Conservation (phyloP, 208 protist species). For the Wallacemonas collosoma region DNA sequence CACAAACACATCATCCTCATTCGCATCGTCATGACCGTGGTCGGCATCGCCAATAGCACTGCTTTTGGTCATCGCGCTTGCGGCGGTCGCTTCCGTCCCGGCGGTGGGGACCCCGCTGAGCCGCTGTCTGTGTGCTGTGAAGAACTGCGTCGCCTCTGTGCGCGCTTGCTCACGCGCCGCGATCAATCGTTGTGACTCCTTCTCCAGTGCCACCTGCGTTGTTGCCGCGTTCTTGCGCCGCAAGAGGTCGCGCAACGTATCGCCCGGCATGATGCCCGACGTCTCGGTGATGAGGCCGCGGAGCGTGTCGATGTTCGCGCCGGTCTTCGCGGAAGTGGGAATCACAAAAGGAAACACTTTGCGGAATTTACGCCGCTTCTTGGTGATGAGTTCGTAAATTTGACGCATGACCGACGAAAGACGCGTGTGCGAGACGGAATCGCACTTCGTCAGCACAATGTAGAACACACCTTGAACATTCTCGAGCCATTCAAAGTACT, state of each 20-base stretch:
- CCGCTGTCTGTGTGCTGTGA: conserved; percentile 16
- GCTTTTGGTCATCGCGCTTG: not conserved
- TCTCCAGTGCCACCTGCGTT: conserved; percentile 50
- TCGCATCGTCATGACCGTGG: conserved; percentile 1
- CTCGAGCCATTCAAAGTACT: conserved; percentile 89
- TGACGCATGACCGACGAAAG: conserved; percentile 89
- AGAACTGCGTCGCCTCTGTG: conserved; percentile 45
- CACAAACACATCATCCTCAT: conserved; percentile 19
- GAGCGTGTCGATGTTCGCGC: conserved; percentile 85
- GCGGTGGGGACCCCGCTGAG: no score
- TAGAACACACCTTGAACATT: conserved; percentile 91
- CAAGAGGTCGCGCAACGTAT: conserved; percentile 74
- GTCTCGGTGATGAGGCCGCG: conserved; percentile 87
- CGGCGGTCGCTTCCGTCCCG: no score
- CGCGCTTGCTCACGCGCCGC: conserved; percentile 46
- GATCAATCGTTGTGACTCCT: conserved; percentile 58
- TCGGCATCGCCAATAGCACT: not conserved
- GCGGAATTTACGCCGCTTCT: conserved; percentile 81
- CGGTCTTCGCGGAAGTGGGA: conserved; percentile 79
- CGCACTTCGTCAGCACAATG: conserved; percentile 91
- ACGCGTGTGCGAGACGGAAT: conserved; percentile 85
- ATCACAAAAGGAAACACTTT: conserved; percentile 90
- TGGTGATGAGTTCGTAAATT: conserved; percentile 86
- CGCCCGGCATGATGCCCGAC: conserved; percentile 84
- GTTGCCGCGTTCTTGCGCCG: conserved; percentile 45